These are phyloP conservation scores for Pleurozium schreberi DNA, from an alignment of 225 moss, liverwort and hornwort species.

Conservation along the genomic window DNA sequence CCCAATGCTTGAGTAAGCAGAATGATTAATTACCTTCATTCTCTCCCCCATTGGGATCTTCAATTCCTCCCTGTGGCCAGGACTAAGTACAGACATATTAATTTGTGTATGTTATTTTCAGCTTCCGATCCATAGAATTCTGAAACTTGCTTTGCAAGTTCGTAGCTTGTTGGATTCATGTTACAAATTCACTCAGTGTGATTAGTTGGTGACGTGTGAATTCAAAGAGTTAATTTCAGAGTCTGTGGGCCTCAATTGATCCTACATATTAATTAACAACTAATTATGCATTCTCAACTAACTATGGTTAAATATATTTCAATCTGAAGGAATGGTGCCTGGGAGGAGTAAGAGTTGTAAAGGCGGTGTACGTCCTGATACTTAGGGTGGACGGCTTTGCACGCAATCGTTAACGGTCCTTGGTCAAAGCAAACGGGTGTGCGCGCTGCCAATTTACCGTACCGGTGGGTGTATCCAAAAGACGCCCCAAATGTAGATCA, in stretches of 20 bases:
- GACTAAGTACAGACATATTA: too few species aligned
- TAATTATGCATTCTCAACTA: too few species aligned
- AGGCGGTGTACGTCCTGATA: background rate
- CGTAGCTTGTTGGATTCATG: background rate
- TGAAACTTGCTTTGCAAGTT: background rate
- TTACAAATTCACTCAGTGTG: background rate
- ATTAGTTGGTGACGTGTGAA: too few species aligned
- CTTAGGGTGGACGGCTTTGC: background rate
- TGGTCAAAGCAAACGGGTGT: background rate
- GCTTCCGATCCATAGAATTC: background rate
- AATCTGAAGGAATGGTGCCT: too few species aligned
- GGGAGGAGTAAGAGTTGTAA: background rate
- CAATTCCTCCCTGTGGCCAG: too few species aligned
- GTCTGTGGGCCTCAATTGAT: background rate
- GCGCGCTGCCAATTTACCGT: background rate
- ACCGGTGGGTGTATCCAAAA: background rate
- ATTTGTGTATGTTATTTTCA: background rate
- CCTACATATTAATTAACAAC: too few species aligned
- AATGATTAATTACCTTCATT: background rate
- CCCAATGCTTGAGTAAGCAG: background rate
- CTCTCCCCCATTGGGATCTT: background rate
- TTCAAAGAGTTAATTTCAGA: background rate
- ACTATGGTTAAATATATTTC: too few species aligned
- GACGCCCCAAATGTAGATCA: background rate
- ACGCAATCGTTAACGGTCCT: background rate